phyloP scores from a whole-genome alignment of 139 green algal species.

The Micromonas commoda region DNA sequence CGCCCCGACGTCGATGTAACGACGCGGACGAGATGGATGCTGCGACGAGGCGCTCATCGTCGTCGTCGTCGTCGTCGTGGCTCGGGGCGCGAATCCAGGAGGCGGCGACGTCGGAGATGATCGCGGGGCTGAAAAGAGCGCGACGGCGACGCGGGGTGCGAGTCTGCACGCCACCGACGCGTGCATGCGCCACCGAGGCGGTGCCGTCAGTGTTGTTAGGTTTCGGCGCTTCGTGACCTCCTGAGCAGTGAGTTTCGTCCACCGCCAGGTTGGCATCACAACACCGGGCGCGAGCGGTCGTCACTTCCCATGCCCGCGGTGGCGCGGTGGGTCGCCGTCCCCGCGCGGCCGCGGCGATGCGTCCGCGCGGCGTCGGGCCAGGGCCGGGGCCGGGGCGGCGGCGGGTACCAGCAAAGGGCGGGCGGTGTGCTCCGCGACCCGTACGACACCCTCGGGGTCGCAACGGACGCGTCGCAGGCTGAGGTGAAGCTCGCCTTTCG shows the following conservation, averaged over 20 bases:
- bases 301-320: too few relatives aligned
- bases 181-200: background rate
- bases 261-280: too few relatives aligned
- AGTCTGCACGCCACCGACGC: background rate
- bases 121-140: background rate
- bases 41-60: too few relatives aligned
- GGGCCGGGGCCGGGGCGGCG: too few relatives aligned
- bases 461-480: slow-evolving; percentile 38
- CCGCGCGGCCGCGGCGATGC: too few relatives aligned
- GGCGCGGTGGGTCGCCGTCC: too few relatives aligned
- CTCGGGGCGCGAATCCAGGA: background rate
- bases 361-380: background rate
- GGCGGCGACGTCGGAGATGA: too few relatives aligned
- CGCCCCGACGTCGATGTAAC: slow-evolving; percentile 47
- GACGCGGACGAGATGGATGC: too few relatives aligned
- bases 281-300: too few relatives aligned
- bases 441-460: slow-evolving; percentile 88
- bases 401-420: background rate
- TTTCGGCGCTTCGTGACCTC: too few relatives aligned
- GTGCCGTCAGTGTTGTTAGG: background rate
- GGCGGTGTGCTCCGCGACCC: background rate
- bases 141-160: background rate
- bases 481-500: slow-evolving; percentile 50
- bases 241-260: too few relatives aligned
- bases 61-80: background rate